Evolutionary conservation across 2,329 filamentous ascomycete genomes (phyloP).

Genomic region (Xylaria sp.): DNA sequence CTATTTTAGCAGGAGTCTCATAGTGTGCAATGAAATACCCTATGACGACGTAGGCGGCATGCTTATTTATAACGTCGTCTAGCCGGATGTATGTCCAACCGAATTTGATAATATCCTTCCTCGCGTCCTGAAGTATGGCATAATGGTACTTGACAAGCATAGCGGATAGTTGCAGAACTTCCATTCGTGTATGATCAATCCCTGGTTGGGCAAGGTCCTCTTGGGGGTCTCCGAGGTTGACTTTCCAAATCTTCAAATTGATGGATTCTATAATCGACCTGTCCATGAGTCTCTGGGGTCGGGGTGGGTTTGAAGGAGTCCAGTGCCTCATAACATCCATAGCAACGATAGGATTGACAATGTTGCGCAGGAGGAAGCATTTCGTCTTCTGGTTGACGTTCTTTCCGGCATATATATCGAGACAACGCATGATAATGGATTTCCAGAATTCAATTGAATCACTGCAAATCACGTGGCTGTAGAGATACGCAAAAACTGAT

Average conservation of each 20-base stretch:
- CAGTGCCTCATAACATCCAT: constrained; percentile 94
- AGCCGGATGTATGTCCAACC: constrained; percentile 98
- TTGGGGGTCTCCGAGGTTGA: constrained; percentile 80
- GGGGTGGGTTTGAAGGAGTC: constrained; percentile 65
- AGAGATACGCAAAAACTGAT: constrained; percentile 82
- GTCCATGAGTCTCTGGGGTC: constrained; percentile 81
- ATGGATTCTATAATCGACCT: constrained; percentile 88
- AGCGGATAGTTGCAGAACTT: constrained; percentile 92
- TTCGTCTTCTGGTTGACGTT: constrained; percentile 88
- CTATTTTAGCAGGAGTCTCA: constrained; percentile 95
- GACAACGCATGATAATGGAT: constrained; percentile 81
- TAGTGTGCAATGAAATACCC: constrained; percentile 98
- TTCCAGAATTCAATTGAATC: constrained; percentile 89
- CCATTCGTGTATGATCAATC: constrained; percentile 95
- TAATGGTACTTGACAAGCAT: constrained; percentile 96
- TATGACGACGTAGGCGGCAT: constrained; percentile 95
- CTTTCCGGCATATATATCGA: constrained; percentile 86
- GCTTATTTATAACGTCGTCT: constrained; percentile 99
- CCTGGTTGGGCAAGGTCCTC: constrained; percentile 87
- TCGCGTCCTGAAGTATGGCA: constrained; percentile 84
- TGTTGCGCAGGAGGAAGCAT: constrained; percentile 87
- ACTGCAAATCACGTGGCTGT: constrained; percentile 82
- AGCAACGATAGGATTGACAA: constrained; percentile 95
- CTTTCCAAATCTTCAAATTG: constrained; percentile 92
- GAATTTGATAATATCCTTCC: constrained; percentile 99